A percentile compares a stretch with the other conserved stretches of the same genome.
phyloP scores from a whole-genome alignment of 768 basidiomycete genomes.

The Leccinellum albellum region DNA sequence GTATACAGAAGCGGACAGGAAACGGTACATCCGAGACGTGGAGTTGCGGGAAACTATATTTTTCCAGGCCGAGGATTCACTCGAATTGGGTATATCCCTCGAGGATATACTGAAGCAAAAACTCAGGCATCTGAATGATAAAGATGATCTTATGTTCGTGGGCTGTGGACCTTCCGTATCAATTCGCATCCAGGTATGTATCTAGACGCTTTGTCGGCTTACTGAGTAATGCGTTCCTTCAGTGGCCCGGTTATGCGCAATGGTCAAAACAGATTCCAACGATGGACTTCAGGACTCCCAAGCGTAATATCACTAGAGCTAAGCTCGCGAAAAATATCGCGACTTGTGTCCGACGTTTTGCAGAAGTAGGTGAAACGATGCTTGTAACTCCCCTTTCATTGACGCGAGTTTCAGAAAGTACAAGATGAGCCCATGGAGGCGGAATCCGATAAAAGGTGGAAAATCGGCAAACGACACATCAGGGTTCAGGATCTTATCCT shows the following conservation, averaged over 20 bases:
- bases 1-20: conserved; percentile 71
- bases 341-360: conserved; percentile 70
- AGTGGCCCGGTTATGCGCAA: conserved; percentile 80
- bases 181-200: conserved; percentile 65
- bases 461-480: conserved; percentile 55
- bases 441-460: conserved; percentile 58
- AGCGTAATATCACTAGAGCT: conserved; percentile 68
- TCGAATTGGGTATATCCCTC: conserved; percentile 59
- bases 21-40: conserved; percentile 73
- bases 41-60: conserved; percentile 59
- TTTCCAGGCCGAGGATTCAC: conserved; percentile 52
- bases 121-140: conserved; percentile 50
- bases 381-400: background rate
- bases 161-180: conserved; percentile 77
- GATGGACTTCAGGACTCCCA: conserved; percentile 74
- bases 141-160: conserved; percentile 66
- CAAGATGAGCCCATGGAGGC: conserved; percentile 55
- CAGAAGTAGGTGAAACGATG: conserved; percentile 38
- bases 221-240: conserved; percentile 1
- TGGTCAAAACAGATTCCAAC: conserved; percentile 85
- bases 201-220: background rate
- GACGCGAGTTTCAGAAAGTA: conserved; percentile 40
- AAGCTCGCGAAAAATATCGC: conserved; percentile 81
- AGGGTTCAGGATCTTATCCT: conserved; percentile 64
- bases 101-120: conserved; percentile 61